Evolutionary conservation across 306 rosid species (phyloP), one percentile per base, ranked within the genome.

Genomic region (Castanospermum australe): DNA sequence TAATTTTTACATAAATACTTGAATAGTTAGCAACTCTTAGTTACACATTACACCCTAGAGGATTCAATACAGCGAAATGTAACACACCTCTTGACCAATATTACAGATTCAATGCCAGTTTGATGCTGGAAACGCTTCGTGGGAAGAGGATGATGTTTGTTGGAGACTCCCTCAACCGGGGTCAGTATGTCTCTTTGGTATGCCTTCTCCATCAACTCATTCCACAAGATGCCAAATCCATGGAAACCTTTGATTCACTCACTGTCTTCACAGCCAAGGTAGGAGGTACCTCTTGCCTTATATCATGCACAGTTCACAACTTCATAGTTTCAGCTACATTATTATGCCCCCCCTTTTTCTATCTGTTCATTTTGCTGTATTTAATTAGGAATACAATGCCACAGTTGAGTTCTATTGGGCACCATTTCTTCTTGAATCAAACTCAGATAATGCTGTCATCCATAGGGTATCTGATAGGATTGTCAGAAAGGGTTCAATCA

Each of bases 331-430:
- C 67, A 25, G 17, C 60, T 32, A 4, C 32, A 81, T 51, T 50
- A 21, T 48, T 50, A 61, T 76, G 18, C 28, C 5, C 13, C 5
- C 45, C 30, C 5, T 15, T 71, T 52, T 2, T 22, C 14, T 17
- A 6, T 28, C 12, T 42, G 47, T 79, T 77, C 76, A 51, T 33
- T 8, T 33, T 81, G 13, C 2, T 62, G 5, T 59, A 36, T 22
- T 45, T 65, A 44, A 69, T 21, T 76, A 94, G 99, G 87, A 89
- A 35, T 91, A 93, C 90, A 95, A 93, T 50, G 94, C 98, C 1
- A 95, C 97, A 32, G 87, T 95, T 18, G 99, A 95, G 94, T 95
- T 93, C 91, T 95, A 95, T 32, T 95, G 99, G 99, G 99, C 99
- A 0, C 99, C 99, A 36, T 95, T 95, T 86, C 96, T 95, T 77